Evolutionary conservation across 1,284 basidiomycete species (phyloP), one percentile per base, ranked within the genome.

Genomic region (Microbotryum lychnidis-dioicae): DNA sequence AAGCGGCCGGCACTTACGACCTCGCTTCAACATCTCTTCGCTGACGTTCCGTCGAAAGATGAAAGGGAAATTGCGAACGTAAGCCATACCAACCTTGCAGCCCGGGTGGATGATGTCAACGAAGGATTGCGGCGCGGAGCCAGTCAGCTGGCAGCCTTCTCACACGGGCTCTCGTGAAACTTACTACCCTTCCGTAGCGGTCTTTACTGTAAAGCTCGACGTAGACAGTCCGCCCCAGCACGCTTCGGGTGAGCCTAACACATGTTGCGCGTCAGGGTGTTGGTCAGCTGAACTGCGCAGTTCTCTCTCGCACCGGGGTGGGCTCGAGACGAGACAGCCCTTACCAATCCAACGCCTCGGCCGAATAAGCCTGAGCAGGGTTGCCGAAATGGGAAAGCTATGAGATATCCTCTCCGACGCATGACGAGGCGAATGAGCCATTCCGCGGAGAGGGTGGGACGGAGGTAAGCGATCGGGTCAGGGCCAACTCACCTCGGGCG

Each of bases 131-230:
- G 37, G 37, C 37, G 37, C 37, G 16, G 37, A 6, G 6, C 14
- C 37, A 42, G 37, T 42, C 37, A 42, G 37, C 10, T 42, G 16
- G 12, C 37, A 10, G 16, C 37, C 37, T 14, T 18, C 37, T 42
- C 37, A 42, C 37, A 42, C 12, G 37, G 18, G 37, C 12, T 42
- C 16, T 42, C 29, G 29, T 9, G 29, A 31, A 7, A 76, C 80
- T 63, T 70, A 91, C 91, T 18, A 89, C 80, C 5, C 91, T 84
- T 2, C 79, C 78, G 71, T 93, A 93, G 69, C 91, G 89, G 73
- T 94, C 91, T 60, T 82, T 84, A 6, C 82, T 78, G 44, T 88
- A 65, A 4, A 91, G 73, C 68, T 89, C 85, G 66, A 86, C 86
- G 60, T 82, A 83, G 0, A 90, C 76, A 0, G 75, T 78, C 66